Evolutionary conservation across 768 basidiomycete species (phyloP).

Genomic region (Termitomyces sp.): DNA sequence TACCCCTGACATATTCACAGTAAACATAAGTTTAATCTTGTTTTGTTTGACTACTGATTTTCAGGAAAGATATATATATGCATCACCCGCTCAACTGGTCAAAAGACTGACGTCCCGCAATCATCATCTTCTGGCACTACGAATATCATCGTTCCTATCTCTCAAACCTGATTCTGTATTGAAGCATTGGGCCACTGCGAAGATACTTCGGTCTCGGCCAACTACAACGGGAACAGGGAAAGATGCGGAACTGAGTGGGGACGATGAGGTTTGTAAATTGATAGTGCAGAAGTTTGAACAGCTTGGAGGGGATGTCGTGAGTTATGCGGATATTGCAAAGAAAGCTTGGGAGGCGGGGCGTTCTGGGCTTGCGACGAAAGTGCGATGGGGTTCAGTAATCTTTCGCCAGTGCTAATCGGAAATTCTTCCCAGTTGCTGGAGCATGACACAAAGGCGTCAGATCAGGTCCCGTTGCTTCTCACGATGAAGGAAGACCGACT

Average conservation of each 20-base stretch:
- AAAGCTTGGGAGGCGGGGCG: conserved; percentile 63
- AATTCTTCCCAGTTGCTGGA: neutral
- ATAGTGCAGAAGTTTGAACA: conserved; percentile 91
- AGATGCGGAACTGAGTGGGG: conserved; percentile 56
- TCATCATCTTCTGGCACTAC: conserved; percentile 86
- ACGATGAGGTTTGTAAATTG: conserved; percentile 71
- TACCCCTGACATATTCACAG: conserved; percentile 91
- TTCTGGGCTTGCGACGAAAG: conserved; percentile 15
- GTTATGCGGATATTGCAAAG: conserved; percentile 92
- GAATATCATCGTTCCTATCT: conserved; percentile 79
- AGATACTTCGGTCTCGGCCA: conserved; percentile 73
- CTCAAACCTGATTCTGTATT: conserved; percentile 84
- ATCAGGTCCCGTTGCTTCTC: conserved; percentile 74
- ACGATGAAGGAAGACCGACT: conserved; percentile 92
- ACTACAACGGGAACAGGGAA: conserved; percentile 45
- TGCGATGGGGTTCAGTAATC: neutral
- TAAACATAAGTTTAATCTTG: conserved; percentile 31
- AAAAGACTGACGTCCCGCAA: conserved; percentile 81
- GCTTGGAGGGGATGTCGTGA: conserved; percentile 73
- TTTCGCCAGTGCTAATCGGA: neutral
- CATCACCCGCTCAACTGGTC: conserved; percentile 78
- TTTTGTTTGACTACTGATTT: neutral
- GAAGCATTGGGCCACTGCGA: conserved; percentile 94
- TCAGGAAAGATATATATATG: conserved; percentile 64
- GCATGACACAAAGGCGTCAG: neutral